Evolutionary conservation across 345 rosid genomes (phyloP), one percentile per base, ranked within the genome.

Genomic region (Syzygium aqueum): DNA sequence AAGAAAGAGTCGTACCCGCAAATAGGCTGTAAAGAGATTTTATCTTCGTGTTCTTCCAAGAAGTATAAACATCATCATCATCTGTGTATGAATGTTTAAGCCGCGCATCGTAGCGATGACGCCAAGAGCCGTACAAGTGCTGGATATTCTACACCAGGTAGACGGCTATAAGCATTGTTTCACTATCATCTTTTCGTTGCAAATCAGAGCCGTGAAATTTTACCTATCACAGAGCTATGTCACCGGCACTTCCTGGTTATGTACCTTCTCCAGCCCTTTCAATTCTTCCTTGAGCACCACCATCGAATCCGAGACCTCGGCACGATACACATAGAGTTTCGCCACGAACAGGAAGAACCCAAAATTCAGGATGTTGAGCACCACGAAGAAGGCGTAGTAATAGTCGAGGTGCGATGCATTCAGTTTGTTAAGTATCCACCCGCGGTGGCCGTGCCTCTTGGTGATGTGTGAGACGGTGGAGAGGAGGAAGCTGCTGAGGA

Each of bases 391-490:
- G 2, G 94, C 94, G 56, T 95, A 96, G 85, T 96, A 95, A 85
- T 96, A 87, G 88, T 96, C 98, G 77, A 95, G 85, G 88, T 93
- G 95, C 7, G 99, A 96, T 28, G 91, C 94, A 54, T 95, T 96
- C 65, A 97, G 92, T 91, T 96, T 95, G 88, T 95, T 90, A 87
- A 91, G 84, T 86, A 97, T 96, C 99, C 99, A 96, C 33, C 95
- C 96, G 23, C 84, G 87, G 82, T 91, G 93, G 15, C 97, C 95
- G 2, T 88, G 86, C 52, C 88, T 86, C 88, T 90, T 88, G 6
- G 99, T 95, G 77, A 96, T 84, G 21, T 40, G 82, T 61, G 95
- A 87, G 88, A 95, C 94, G 0, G 97, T 92, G 5, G 95, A 90
- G 11, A 95, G 95, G 73, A 95, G 91, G 57, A 95, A 93, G 52